A percentile compares a stretch with the other conserved stretches of the same genome.
These are phyloP conservation scores for Sphagnurus paluster DNA, from an alignment of 1,284 basidiomycete genomes.

Conservation along the genomic window DNA sequence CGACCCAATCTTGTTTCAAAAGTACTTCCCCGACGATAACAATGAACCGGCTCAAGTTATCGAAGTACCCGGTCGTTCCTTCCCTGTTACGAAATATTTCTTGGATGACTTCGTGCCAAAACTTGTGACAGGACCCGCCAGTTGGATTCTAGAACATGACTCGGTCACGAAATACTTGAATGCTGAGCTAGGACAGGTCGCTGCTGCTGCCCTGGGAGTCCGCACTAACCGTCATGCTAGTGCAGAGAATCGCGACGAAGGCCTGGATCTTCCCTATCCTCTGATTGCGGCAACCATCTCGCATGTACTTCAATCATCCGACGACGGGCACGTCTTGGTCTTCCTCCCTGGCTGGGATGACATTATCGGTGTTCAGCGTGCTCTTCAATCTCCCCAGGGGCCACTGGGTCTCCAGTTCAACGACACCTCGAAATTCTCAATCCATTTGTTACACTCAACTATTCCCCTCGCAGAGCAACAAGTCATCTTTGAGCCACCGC, in stretches of 20 bases:
- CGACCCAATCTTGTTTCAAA: slow-evolving; percentile 86
- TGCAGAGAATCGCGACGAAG: slow-evolving; percentile 46
- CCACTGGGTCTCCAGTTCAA: slow-evolving; percentile 65
- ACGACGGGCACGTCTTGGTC: slow-evolving; percentile 89
- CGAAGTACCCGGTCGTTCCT: slow-evolving; percentile 91
- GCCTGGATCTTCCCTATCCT: slow-evolving; percentile 83
- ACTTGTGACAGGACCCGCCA: slow-evolving; percentile 41
- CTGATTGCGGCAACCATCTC: slow-evolving; percentile 84
- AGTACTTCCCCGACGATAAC: slow-evolving; percentile 75
- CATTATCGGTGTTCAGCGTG: slow-evolving; percentile 78
- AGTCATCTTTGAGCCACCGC: slow-evolving; percentile 84
- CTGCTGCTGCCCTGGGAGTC: slow-evolving; percentile 29
- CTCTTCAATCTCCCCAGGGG: slow-evolving; percentile 55
- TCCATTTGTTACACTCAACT: slow-evolving; percentile 92
- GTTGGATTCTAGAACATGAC: slow-evolving; percentile 78
- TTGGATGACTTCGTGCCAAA: slow-evolving; percentile 77
- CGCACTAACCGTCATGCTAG: slow-evolving; percentile 22
- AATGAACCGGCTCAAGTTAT: slow-evolving; percentile 74
- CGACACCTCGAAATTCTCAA: slow-evolving; percentile 59
- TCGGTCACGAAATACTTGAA: slow-evolving; percentile 78
- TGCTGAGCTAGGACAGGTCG: slow-evolving; percentile 63
- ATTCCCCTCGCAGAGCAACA: slow-evolving; percentile 92
- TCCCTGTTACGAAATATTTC: slow-evolving; percentile 83
- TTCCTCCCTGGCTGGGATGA: slow-evolving; percentile 95
- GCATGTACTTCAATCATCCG: slow-evolving; percentile 73